Base-by-base conservation (phyloP, 768 basidiomycete species). In the Peribolospora baueri region DNA sequence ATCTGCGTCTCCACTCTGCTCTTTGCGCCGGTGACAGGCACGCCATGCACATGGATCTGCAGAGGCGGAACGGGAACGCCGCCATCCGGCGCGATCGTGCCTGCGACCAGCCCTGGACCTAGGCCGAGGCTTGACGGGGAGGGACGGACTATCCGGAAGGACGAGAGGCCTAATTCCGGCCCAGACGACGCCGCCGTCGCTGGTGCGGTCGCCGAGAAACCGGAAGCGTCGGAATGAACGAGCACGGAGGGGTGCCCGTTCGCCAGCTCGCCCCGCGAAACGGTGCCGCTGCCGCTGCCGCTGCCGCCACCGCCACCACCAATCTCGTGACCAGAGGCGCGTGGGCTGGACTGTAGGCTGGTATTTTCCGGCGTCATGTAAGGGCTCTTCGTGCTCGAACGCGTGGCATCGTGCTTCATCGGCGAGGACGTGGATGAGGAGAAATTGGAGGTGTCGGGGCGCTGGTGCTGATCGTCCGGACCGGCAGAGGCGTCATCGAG, bases 1-100 rank as follows among this genome's bases (percentile, higher is more conserved):
- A 91, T 79, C 71, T 91, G 87, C 3, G 87, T 91, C 67, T 91
- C 87, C n/a, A 91, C 87, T 42, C 87, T 77, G 50, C 83, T 86
- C 68, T 91, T 90, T 10, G 86, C 80, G 37, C 86, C 87, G 48
- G 72, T 70, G 61, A 77, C 76, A 5, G 87, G 85, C 54, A 91
- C 78, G 62, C 78, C 84, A 25, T 84, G 82, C 47, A 85, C 77
- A 65, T 84, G 72, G 56, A 91, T 81, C 37, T 82, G 75, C 55
- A 87, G 74, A 62, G 84, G 86, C 61, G 39, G 50, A 7, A 55
- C 37, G 43, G 36, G 49, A 9, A 43, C 1, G 25, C 25, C 41
- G 40, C 13, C 8, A 42, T 36, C 3, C 7, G 41, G 48, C 5
- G 36, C 42, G 13, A 13, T 11, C 13, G 54, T 13, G 37, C 4